phyloP scores from a whole-genome alignment of 306 rosid species.

The Clitoria ternatea region DNA sequence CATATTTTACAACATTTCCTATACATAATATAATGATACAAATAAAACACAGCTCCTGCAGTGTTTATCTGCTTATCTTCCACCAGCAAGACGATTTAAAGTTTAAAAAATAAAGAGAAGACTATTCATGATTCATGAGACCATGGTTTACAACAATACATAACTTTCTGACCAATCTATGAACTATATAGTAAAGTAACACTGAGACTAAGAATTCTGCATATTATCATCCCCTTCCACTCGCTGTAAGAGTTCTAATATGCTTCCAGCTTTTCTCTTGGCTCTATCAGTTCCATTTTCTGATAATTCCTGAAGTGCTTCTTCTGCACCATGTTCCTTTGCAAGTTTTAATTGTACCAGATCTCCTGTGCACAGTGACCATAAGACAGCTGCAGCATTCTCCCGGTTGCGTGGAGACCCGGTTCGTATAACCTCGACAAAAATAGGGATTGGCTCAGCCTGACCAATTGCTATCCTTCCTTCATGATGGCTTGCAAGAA shows the following conservation, averaged over 20 bases:
- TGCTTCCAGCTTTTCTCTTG: conserved; percentile 82
- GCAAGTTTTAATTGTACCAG: conserved; percentile 62
- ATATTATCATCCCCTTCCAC: conserved; percentile 40
- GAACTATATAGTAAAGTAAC: conserved; percentile 17
- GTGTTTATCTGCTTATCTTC: conserved; percentile 1
- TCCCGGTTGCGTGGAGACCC: conserved; percentile 97
- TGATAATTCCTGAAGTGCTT: conserved; percentile 69
- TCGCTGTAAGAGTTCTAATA: conserved; percentile 63
- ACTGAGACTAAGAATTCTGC: conserved; percentile 20
- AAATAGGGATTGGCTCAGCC: conserved; percentile 62
- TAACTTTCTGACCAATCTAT: conserved; percentile 5
- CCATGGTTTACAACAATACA: conserved; percentile 8
- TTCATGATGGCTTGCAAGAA: conserved; percentile 86
- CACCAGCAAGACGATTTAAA: not conserved
- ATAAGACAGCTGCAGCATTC: conserved; percentile 82
- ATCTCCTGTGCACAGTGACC: conserved; percentile 81
- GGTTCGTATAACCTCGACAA: conserved; percentile 78
- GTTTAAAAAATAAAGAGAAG: not conserved
- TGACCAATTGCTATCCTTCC: conserved; percentile 70
- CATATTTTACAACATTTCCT: conserved; percentile 8
- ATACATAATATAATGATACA: conserved; percentile 17
- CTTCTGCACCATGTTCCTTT: conserved; percentile 75
- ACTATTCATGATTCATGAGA: not conserved
- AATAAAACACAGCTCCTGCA: conserved; percentile 21
- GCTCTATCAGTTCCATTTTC: conserved; percentile 97